Base-by-base conservation (phyloP, 176 grass and related monocot species). In the Cymbopogon citratus region DNA sequence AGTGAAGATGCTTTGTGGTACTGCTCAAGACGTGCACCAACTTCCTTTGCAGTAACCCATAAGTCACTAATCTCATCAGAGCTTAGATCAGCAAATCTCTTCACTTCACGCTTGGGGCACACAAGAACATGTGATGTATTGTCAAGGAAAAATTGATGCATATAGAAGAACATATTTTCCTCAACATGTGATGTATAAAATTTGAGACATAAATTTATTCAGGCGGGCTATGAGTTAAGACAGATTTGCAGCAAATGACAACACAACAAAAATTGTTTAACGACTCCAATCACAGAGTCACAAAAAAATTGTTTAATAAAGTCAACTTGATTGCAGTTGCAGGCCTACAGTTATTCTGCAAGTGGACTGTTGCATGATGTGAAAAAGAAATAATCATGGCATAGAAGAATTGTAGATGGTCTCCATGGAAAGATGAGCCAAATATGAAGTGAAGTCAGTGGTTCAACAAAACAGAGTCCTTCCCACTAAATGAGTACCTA, bases 1-100 rank as follows among this genome's bases (percentile, higher is more conserved):
- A 98, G 82, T 38, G 95, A 95, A 85, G 90, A 95, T 76, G 92
- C 90, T 78, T 93, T 88, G 56, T 93, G 90, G 75, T 92, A 93
- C 67, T 89, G 60, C 76, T 98, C 95, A 60, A 95, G 86, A 52
- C 45, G 80, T 33, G 18, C 54, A 84, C 92, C 95, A 21, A 98
- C 85, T 73, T 95, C 87, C 69, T 95, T 92, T 83, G 95, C 95
- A 71, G 90, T 87, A 83, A 88, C 38, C 95, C 95, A 98, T 85
- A 98, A 80, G 81, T 98, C 92, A 34, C 81, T 83, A 69, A 63
- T 91, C 81, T 98, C 95, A 19, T 98, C 88, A 86, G 88, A 73
- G 83, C 73, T 98, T 46, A 98, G 88, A 82, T 98, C 92, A 78
- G 76, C 51, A 64, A 91, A 98, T 69, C 90, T 82, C 77, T 93